Evolutionary conservation across 2,329 filamentous ascomycete species (phyloP), one percentile per base, ranked within the genome.

Genomic region (Clonostachys byssicola): DNA sequence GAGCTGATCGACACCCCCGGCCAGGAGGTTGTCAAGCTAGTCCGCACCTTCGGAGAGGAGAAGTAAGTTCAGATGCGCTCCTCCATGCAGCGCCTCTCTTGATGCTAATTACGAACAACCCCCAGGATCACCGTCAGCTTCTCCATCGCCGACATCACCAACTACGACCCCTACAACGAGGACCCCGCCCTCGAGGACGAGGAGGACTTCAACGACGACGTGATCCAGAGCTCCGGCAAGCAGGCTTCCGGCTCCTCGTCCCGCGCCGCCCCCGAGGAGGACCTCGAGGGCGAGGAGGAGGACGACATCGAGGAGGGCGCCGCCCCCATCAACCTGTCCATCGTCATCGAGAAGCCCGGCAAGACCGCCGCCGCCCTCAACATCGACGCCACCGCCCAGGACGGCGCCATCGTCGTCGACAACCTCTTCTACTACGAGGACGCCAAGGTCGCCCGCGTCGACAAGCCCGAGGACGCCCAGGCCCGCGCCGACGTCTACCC

Each of bases 351-450:
- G 78, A 95, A 96, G 77, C 78, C 87, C 50, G 81, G 80, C 70
- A 87, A 89, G 62, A 56, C 61, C 18, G 43, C 56, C 23, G 92
- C 92, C 51, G 90, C 90, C 30, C 79, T 99, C 54, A 85, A 88
- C 68, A 84, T 99, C 58, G 90, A 96, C 67, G 88, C 91, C 50
- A 76, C 88, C 51, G 90, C 89, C 34, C 87, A 94, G 71, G 89
- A 96, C 57, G 91, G 92, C 59, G 76, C 84, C 65, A 86, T 97
- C 66, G 76, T 90, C 58, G 86, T 97, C 62, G 89, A 96, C 65
- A 92, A 94, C 72, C 81, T 97, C 60, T 91, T 87, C 70, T 92
- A 90, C 78, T 95, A 90, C 75, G 76, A 81, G 58, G 85, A 92
- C 57, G 77, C 86, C 51, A 84, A 87, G 49, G 73, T 95, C 54